Conservation (phyloP, 345 rosid genomes). For the Pistacia integerrima region DNA sequence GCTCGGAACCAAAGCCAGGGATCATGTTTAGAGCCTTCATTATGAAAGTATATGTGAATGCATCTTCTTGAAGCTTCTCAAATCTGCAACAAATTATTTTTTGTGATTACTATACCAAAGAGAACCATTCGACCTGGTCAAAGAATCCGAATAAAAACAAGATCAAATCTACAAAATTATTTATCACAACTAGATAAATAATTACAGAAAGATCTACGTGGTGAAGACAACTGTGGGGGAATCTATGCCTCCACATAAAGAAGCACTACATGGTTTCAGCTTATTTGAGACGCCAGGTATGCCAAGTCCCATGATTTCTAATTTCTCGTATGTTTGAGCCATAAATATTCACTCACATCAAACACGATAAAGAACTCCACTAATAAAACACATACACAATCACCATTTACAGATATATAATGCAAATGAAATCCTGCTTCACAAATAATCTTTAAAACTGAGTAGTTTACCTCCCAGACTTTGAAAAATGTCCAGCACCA, state of each 20-base stretch:
- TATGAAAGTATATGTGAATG: conserved; percentile 68
- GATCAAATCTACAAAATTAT: no score
- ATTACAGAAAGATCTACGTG: no score
- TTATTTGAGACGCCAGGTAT: not conserved
- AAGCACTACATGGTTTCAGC: not conserved
- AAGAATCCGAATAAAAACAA: not conserved
- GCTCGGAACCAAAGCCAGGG: conserved; percentile 37
- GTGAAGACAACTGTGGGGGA: no score
- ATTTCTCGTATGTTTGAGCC: not conserved
- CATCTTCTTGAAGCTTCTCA: conserved; percentile 88
- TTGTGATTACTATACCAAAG: not conserved
- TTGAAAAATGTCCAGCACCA: conserved; percentile 94
- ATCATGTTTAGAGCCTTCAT: conserved; percentile 75
- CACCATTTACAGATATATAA: no score
- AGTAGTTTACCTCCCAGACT: conserved; percentile 79
- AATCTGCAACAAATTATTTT: conserved; percentile 55
- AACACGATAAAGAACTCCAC: not conserved
- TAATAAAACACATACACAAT: no score
- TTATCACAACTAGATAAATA: no score
- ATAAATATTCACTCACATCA: not conserved
- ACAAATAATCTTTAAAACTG: not conserved
- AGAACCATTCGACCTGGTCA: not conserved
- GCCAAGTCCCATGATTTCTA: not conserved
- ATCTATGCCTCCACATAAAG: not conserved
- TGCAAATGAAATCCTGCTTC: not conserved